These are phyloP conservation scores for Baorangia bicolor DNA, from an alignment of 768 basidiomycete species.

Conservation along the genomic window DNA sequence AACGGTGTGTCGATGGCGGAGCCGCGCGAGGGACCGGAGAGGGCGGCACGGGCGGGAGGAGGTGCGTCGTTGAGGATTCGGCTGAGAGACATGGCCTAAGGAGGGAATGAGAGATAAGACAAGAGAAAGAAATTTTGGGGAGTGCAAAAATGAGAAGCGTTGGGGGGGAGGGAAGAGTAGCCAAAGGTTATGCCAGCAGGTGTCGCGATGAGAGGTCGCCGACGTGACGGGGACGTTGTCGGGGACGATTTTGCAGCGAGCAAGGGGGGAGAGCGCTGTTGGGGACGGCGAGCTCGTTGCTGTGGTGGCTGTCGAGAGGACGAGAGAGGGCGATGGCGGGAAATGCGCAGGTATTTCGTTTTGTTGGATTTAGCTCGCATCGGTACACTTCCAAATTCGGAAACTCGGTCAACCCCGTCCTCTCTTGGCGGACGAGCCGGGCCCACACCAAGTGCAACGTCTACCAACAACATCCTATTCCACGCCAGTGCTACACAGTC, in stretches of 20 bases:
- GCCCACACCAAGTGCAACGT: background rate
- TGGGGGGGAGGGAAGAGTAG: background rate
- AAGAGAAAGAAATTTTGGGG: slow-evolving; percentile 2
- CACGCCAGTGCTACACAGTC: background rate
- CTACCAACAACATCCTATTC: background rate
- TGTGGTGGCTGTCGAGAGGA: slow-evolving; percentile 20
- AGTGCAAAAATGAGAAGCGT: background rate
- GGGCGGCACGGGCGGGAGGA: slow-evolving; percentile 36
- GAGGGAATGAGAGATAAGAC: slow-evolving; percentile 1
- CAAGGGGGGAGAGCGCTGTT: background rate
- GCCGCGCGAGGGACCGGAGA: slow-evolving; percentile 19
- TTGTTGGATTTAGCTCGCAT: slow-evolving; percentile 37
- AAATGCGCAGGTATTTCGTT: slow-evolving; percentile 35
- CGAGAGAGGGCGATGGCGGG: slow-evolving; percentile 32
- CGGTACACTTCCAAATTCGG: slow-evolving; percentile 33
- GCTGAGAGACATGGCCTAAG: slow-evolving; percentile 64
- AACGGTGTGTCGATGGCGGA: slow-evolving; percentile 22
- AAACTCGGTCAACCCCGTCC: slow-evolving; percentile 23
- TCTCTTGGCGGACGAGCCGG: slow-evolving; percentile 28
- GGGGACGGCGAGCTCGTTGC: slow-evolving; percentile 14
- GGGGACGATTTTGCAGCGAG: background rate
- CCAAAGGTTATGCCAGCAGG: background rate
- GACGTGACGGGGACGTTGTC: background rate
- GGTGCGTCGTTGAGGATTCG: slow-evolving; percentile 80
- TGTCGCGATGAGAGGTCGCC: background rate